These are phyloP conservation scores for Trypanosoma mega DNA, from an alignment of 208 protist species.

Conservation along the genomic window DNA sequence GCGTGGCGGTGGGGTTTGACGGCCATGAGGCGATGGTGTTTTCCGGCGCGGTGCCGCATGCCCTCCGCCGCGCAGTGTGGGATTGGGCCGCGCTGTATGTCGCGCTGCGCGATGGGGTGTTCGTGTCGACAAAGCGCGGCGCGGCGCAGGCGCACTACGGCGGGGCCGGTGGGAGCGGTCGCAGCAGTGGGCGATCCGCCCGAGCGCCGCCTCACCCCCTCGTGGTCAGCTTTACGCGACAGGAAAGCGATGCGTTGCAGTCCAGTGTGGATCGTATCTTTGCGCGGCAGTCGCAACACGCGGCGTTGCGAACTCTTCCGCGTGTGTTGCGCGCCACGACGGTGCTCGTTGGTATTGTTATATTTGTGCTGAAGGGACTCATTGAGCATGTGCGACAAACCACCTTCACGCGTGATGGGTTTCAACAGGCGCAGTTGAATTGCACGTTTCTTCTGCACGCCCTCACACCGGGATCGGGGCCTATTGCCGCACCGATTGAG, in stretches of 20 bases:
- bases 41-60: neutral
- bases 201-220: neutral
- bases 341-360: constrained; percentile 44
- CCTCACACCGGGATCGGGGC: constrained; percentile 24
- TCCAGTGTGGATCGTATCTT: constrained; percentile 73
- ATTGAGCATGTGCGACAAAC: constrained; percentile 54
- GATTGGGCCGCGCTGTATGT: constrained; percentile 9
- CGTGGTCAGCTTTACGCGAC: constrained; percentile 45
- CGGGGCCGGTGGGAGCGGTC: constrained; percentile 22
- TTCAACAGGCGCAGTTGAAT: constrained; percentile 67
- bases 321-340: constrained; percentile 28
- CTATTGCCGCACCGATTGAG: neutral
- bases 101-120: constrained; percentile 1
- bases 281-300: constrained; percentile 32
- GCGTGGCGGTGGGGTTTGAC: constrained; percentile 26
- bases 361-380: constrained; percentile 71
- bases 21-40: constrained; percentile 12
- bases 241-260: constrained; percentile 57
- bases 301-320: constrained; percentile 43
- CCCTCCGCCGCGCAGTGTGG: neutral
- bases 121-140: constrained; percentile 12
- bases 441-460: constrained; percentile 70
- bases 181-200: constrained; percentile 16
- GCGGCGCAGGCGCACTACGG: constrained; percentile 25
- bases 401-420: constrained; percentile 33